Evolutionary conservation across 2,329 filamentous ascomycete species (phyloP).

Genomic region (Claviceps lovelessii): DNA sequence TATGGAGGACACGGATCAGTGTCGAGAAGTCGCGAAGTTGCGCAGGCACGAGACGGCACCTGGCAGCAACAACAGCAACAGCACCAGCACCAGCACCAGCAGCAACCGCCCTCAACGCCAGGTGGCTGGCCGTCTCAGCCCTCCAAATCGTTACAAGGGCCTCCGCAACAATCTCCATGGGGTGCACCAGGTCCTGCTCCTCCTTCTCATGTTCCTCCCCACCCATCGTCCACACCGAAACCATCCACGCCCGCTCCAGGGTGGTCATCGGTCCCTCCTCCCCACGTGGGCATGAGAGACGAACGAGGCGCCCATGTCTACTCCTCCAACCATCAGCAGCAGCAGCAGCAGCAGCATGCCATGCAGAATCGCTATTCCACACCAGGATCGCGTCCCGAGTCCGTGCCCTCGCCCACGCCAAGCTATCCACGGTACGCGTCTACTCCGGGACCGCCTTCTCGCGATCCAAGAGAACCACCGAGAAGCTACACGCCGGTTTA

Average conservation of each 20-base stretch:
- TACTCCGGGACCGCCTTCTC: slow-evolving; percentile 26
- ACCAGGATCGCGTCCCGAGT: slow-evolving; percentile 26
- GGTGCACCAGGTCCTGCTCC: slow-evolving; percentile 4
- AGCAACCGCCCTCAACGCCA: slow-evolving; percentile 5
- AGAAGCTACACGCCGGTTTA: slow-evolving; percentile 35
- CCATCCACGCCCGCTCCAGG: slow-evolving; percentile 20
- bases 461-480: slow-evolving; percentile 27
- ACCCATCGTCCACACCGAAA: slow-evolving; percentile 16
- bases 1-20: slow-evolving; percentile 30
- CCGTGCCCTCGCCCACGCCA: slow-evolving; percentile 23
- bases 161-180: slow-evolving; percentile 20
- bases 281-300: slow-evolving; percentile 22
- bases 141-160: slow-evolving; percentile 19
- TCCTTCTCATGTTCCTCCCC: slow-evolving; percentile 8
- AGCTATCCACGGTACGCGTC: slow-evolving; percentile 30
- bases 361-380: slow-evolving; percentile 26
- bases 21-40: slow-evolving; percentile 28
- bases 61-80: slow-evolving; percentile 15
- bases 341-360: slow-evolving; percentile 24
- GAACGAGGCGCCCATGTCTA: slow-evolving; percentile 25
- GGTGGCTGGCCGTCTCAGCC: slow-evolving; percentile 18
- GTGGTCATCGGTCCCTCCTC: slow-evolving; percentile 20
- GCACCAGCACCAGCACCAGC: slow-evolving; percentile 6
- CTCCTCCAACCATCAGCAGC: slow-evolving; percentile 14
- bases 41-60: slow-evolving; percentile 21